Percentiles rank a stretch among this genome's conserved stretches.
These are phyloP conservation scores for Dryas alaskensis DNA, from an alignment of 306 rosid genomes.

Conservation along the genomic window DNA sequence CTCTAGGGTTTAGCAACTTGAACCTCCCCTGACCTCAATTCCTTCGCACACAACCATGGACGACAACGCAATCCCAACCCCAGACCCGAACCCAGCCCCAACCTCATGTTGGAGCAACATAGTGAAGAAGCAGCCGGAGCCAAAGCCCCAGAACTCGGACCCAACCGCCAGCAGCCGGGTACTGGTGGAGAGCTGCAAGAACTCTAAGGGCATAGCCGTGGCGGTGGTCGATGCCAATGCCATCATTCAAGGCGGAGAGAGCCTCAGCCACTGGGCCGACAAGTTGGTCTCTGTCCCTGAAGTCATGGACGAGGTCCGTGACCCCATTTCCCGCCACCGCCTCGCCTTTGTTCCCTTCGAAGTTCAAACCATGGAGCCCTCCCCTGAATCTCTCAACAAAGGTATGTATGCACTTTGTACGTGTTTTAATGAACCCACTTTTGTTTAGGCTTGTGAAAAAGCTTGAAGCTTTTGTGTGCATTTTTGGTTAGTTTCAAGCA, in stretches of 20 bases:
- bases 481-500: neutral
- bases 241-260: constrained; percentile 66
- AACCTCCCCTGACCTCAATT: neutral
- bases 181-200: constrained; percentile 53
- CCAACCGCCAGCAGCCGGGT: constrained; percentile 28
- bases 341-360: constrained; percentile 70
- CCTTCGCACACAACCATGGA: constrained; percentile 34
- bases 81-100: neutral
- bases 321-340: constrained; percentile 86
- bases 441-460: neutral
- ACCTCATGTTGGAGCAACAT: constrained; percentile 56
- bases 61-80: constrained; percentile 23
- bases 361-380: constrained; percentile 73
- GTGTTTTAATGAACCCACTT: neutral
- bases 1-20: constrained; percentile 35
- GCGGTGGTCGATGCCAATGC: constrained; percentile 86
- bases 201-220: constrained; percentile 57
- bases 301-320: constrained; percentile 79
- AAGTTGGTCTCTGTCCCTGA: constrained; percentile 69
- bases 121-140: constrained; percentile 48
- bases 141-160: constrained; percentile 37
- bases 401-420: constrained; percentile 32
- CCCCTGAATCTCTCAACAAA: constrained; percentile 70
- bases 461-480: neutral
- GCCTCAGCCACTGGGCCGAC: constrained; percentile 59